Evolutionary conservation across 2,329 filamentous ascomycete genomes (phyloP).

Genomic region (Fusarium guadeloupense): DNA sequence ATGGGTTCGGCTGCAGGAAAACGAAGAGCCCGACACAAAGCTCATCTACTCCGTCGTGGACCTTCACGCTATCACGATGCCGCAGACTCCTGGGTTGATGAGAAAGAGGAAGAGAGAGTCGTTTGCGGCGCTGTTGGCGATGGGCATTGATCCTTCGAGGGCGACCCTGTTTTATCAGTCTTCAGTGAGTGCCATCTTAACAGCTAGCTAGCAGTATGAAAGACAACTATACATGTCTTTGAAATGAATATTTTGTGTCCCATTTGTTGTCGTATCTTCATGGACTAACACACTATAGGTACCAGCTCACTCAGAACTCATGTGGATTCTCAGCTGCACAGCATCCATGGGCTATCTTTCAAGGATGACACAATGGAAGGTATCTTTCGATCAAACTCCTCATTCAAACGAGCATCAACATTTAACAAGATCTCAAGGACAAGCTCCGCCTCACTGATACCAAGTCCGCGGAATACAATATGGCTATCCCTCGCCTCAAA

Average conservation of each 20-base stretch:
- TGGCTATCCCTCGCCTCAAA: constrained; percentile 71
- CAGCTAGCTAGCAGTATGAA: no score
- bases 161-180: constrained; percentile 87
- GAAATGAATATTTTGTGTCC: no score
- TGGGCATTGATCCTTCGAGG: constrained; percentile 81
- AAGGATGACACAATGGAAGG: constrained; percentile 99
- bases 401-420: not conserved
- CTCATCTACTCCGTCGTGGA: constrained; percentile 91
- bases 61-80: constrained; percentile 88
- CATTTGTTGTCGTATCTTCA: no score
- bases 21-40: constrained; percentile 62
- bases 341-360: constrained; percentile 93
- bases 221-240: no score
- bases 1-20: constrained; percentile 81
- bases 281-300: constrained; percentile 58
- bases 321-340: constrained; percentile 96
- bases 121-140: constrained; percentile 81
- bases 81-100: constrained; percentile 71
- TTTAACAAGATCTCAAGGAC: constrained; percentile 60
- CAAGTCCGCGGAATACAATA: constrained; percentile 65
- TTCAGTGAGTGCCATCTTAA: constrained; percentile 60
- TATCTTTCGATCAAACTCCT: constrained; percentile 44
- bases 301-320: constrained; percentile 83
- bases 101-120: constrained; percentile 74
- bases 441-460: constrained; percentile 74